These are phyloP conservation scores for Quillaja saponaria DNA, from an alignment of 306 rosid species.

Conservation along the genomic window DNA sequence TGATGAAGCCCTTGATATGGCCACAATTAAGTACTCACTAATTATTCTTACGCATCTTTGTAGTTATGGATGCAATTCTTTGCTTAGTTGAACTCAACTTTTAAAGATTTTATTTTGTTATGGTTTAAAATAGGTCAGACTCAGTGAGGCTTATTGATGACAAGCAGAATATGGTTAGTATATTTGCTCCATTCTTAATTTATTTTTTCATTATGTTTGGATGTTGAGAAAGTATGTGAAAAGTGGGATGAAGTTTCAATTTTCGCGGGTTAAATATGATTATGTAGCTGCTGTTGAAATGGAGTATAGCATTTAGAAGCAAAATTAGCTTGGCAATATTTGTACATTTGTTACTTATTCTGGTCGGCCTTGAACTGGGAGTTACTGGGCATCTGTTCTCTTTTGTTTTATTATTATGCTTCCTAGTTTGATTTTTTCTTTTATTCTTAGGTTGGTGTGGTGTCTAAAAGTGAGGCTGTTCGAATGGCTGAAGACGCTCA, in stretches of 20 bases:
- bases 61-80: background rate
- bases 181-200: background rate
- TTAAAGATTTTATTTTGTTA: constrained; percentile 17
- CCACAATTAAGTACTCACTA: constrained; percentile 50
- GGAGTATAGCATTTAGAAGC: no score
- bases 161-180: constrained; percentile 87
- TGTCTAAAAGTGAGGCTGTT: constrained; percentile 68
- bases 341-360: background rate
- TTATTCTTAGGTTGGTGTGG: constrained; percentile 69
- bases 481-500: constrained; percentile 73
- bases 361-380: background rate
- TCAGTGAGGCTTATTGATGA: constrained; percentile 85
- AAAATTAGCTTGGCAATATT: background rate
- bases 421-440: constrained; percentile 15
- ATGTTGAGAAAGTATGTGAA: background rate
- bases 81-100: background rate
- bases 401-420: background rate
- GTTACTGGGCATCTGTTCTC: background rate
- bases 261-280: background rate
- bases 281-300: background rate
- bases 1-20: constrained; percentile 62
- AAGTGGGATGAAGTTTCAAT: background rate
- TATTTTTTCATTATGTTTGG: background rate
- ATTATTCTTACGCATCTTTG: background rate
- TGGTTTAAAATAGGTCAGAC: constrained; percentile 64